Conservation (phyloP, 2,329 filamentous ascomycete species). For the Elsinoe batatas region DNA sequence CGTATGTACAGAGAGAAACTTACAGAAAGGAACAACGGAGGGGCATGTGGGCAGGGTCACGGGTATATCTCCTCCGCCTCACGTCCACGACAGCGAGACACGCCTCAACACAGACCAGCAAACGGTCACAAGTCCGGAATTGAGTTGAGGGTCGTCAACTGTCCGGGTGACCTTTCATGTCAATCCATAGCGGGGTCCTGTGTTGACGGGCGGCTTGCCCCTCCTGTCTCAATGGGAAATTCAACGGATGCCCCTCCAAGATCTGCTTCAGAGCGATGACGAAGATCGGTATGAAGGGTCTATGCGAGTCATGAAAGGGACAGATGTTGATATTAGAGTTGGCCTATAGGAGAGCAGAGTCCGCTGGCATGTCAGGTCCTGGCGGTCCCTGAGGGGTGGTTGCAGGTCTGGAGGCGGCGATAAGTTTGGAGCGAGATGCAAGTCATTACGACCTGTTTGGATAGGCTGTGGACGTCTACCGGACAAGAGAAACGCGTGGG, state of each 20-base stretch:
- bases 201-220: background rate
- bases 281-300: constrained; percentile 1
- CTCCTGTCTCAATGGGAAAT: constrained; percentile 3
- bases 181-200: constrained; percentile 5
- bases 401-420: constrained; percentile 5
- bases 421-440: background rate
- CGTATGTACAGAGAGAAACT: background rate
- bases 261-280: background rate
- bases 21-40: background rate
- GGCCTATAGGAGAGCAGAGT: background rate
- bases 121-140: background rate
- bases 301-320: background rate
- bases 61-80: constrained; percentile 8
- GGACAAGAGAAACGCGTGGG: background rate
- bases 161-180: constrained; percentile 6
- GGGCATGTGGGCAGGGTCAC: background rate
- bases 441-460: background rate
- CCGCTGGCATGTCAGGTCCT: constrained; percentile 1
- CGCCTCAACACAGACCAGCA: background rate
- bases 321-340: background rate
- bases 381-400: background rate
- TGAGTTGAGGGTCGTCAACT: constrained; percentile 4
- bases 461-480: background rate
- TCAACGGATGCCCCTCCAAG: constrained; percentile 10
- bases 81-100: background rate